These are phyloP conservation scores for Actinomortierella wolfii DNA, from an alignment of 371 early-diverging fungal genomes.

Conservation along the genomic window DNA sequence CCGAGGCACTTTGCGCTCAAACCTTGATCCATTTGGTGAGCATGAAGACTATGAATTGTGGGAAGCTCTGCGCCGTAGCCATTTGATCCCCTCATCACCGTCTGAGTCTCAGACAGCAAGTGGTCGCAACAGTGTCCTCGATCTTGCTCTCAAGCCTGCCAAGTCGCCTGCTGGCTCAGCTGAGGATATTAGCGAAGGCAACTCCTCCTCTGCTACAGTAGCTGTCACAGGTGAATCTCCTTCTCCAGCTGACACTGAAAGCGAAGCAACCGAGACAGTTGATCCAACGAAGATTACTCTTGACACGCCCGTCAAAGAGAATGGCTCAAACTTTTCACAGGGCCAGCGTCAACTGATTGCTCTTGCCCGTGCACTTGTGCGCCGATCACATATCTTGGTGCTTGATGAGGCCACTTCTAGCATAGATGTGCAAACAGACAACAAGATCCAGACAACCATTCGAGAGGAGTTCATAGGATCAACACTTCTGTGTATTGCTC, in stretches of 20 bases:
- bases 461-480: constrained; percentile 61
- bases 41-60: constrained; percentile 69
- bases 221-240: neutral
- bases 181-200: constrained; percentile 9
- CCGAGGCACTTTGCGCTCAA: constrained; percentile 67
- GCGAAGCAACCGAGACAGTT: constrained; percentile 13
- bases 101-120: constrained; percentile 17
- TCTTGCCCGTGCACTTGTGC: constrained; percentile 77
- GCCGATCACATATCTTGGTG: constrained; percentile 66
- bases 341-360: constrained; percentile 87
- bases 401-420: constrained; percentile 88
- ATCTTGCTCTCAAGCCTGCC: constrained; percentile 1
- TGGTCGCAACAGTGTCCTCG: constrained; percentile 18
- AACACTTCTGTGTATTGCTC: constrained; percentile 71
- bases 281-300: constrained; percentile 46
- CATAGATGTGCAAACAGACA: constrained; percentile 72
- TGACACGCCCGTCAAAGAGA: constrained; percentile 63
- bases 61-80: constrained; percentile 60
- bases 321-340: constrained; percentile 75
- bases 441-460: constrained; percentile 71
- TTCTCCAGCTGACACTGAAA: no score
- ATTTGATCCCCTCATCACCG: constrained; percentile 39
- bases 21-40: constrained; percentile 69
- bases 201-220: constrained; percentile 1
- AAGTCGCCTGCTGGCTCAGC: constrained; percentile 19